Percentiles rank a stretch among this genome's conserved stretches.
These are phyloP conservation scores for Rhododendron griersonianum DNA, from an alignment of 148 eudicot species.

Conservation along the genomic window DNA sequence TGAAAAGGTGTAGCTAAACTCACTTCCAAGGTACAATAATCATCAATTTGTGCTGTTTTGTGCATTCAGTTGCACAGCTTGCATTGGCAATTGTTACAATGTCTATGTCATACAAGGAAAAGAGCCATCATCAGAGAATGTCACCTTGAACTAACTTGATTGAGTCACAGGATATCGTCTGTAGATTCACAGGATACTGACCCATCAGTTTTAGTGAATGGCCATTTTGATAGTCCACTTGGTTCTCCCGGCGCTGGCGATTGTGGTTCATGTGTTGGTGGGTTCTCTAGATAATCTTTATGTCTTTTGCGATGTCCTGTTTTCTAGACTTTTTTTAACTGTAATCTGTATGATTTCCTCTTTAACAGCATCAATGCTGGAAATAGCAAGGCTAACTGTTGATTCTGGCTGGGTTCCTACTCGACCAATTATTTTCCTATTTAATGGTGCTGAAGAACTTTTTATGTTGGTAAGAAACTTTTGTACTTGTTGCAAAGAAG, in stretches of 20 bases:
- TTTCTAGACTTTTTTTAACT: not conserved
- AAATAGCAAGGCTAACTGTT: conserved; percentile 73
- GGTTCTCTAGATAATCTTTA: conserved; percentile 12
- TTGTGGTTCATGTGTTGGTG: conserved; percentile 99
- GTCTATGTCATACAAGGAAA: not conserved
- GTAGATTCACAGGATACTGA: conserved; percentile 56
- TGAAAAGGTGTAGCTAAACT: not conserved
- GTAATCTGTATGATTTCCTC: conserved; percentile 9
- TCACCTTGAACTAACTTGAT: conserved; percentile 13
- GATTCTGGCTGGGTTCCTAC: conserved; percentile 93
- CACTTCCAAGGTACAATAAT: not conserved
- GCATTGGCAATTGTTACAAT: not conserved
- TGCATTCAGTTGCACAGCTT: not conserved
- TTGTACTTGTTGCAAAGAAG: not conserved
- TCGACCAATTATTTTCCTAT: conserved; percentile 80
- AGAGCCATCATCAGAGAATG: not conserved
- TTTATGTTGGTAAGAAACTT: conserved; percentile 75
- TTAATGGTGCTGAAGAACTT: conserved; percentile 98
- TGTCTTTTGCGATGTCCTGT: not conserved
- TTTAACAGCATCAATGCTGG: conserved; percentile 78
- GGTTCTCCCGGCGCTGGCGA: conserved; percentile 96
- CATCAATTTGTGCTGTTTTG: not conserved
- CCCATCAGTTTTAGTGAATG: conserved; percentile 82
- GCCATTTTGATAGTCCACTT: conserved; percentile 86
- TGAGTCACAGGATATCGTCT: conserved; percentile 66